Conservation (phyloP, 1,139 yeast species). For the Scheffersomyces illinoinensis region DNA sequence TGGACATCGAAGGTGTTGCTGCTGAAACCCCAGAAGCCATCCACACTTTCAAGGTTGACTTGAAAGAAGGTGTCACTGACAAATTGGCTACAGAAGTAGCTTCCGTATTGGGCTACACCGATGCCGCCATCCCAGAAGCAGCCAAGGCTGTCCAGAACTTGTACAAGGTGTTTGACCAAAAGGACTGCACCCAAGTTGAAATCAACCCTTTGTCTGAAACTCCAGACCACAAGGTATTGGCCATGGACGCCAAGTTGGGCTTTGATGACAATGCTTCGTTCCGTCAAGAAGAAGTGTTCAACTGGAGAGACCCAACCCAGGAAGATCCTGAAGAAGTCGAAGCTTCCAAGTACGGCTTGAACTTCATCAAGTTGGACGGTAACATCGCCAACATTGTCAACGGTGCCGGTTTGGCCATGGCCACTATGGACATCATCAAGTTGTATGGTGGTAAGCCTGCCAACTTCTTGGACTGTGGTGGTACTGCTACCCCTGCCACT, state of each 20-base stretch:
- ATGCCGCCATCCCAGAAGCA: slow-evolving; percentile 80
- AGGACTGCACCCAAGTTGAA: slow-evolving; percentile 97
- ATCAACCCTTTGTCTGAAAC: slow-evolving; percentile 98
- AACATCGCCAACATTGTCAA: slow-evolving; percentile 97
- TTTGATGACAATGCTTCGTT: slow-evolving; percentile 95
- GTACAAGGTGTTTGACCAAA: slow-evolving; percentile 84
- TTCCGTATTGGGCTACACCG: slow-evolving; percentile 75
- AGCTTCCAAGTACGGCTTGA: slow-evolving; percentile 87
- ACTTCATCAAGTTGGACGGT: slow-evolving; percentile 97
- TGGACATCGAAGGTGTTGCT: slow-evolving; percentile 99
- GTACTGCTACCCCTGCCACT: slow-evolving; percentile 99
- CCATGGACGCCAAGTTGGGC: slow-evolving; percentile 99
- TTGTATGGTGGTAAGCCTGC: slow-evolving; percentile 99
- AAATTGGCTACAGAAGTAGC: slow-evolving; percentile 77
- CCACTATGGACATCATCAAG: slow-evolving; percentile 99
- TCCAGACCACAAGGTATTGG: slow-evolving; percentile 83
- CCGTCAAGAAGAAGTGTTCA: slow-evolving; percentile 93
- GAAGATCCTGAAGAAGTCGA: slow-evolving; percentile 97
- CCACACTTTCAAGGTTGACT: slow-evolving; percentile 80
- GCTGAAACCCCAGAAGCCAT: slow-evolving; percentile 88
- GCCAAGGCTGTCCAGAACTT: slow-evolving; percentile 84
- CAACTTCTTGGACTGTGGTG: slow-evolving; percentile 99
- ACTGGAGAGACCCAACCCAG: slow-evolving; percentile 93
- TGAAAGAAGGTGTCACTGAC: slow-evolving; percentile 80
- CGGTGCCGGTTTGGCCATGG: slow-evolving; percentile 99